Conservation (phyloP, 129 eudicot genomes). For the Flaveria ramosissima region DNA sequence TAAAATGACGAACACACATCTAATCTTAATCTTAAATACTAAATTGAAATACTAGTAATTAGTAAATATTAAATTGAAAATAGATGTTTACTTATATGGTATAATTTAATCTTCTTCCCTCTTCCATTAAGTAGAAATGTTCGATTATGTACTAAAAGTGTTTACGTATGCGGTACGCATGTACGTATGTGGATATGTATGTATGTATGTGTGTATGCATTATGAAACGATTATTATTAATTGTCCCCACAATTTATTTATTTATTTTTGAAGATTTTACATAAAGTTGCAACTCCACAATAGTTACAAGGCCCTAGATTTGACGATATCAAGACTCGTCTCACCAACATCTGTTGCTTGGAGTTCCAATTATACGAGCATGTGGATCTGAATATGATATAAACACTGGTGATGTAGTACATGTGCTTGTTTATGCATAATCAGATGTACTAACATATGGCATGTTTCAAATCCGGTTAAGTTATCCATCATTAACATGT, state of each 20-base stretch:
- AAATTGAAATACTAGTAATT: too few relatives aligned
- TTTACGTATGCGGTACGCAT: too few relatives aligned
- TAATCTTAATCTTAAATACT: too few relatives aligned
- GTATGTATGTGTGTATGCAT: background rate
- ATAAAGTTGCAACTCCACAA: background rate
- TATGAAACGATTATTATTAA: background rate
- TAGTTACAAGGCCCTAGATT: constrained; percentile 36
- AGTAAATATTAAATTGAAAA: too few relatives aligned
- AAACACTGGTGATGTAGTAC: background rate
- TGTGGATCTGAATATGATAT: background rate
- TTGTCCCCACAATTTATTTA: constrained; percentile 22
- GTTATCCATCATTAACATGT: background rate
- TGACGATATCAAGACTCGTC: constrained; percentile 49
- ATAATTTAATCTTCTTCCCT: too few relatives aligned
- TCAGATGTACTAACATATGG: background rate
- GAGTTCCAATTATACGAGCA: constrained; percentile 37
- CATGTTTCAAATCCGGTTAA: background rate
- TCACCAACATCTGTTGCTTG: constrained; percentile 55
- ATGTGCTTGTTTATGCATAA: background rate
- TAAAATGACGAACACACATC: too few relatives aligned
- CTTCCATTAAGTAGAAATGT: too few relatives aligned
- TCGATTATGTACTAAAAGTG: too few relatives aligned
- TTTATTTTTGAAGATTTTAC: constrained; percentile 11
- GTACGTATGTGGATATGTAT: too few relatives aligned
- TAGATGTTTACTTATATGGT: too few relatives aligned